These are phyloP conservation scores for Parachaetomium inaequale DNA, from an alignment of 495 filamentous ascomycete genomes.

Conservation along the genomic window DNA sequence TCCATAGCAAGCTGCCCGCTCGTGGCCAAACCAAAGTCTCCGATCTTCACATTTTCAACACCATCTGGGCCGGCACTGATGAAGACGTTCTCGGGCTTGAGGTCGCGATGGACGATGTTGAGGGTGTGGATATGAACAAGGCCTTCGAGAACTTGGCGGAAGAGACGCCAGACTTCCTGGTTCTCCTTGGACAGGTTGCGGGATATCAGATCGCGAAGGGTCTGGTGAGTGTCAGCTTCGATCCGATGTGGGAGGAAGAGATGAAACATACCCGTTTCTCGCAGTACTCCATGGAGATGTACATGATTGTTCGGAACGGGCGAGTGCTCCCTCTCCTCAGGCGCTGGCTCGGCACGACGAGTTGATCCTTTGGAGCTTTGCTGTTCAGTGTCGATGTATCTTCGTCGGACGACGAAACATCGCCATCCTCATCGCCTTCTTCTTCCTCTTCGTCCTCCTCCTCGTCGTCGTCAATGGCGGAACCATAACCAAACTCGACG, in stretches of 20 bases:
- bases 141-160: constrained; percentile 89
- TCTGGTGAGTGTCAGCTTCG: constrained; percentile 44
- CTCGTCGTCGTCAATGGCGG: constrained; percentile 50
- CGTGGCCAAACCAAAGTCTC: constrained; percentile 93
- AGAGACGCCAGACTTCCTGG: constrained; percentile 82
- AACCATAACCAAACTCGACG: constrained; percentile 76
- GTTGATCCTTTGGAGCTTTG: constrained; percentile 10
- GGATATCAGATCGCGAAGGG: constrained; percentile 84
- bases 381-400: constrained; percentile 18
- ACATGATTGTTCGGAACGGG: constrained; percentile 42
- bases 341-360: constrained; percentile 23
- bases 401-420: constrained; percentile 26
- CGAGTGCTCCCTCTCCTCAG: constrained; percentile 33
- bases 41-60: constrained; percentile 85
- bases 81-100: constrained; percentile 98
- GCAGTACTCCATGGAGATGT: constrained; percentile 87
- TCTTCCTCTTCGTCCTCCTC: constrained; percentile 33
- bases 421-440: constrained; percentile 17
- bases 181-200: constrained; percentile 66
- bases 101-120: constrained; percentile 91
- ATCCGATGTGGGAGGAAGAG: background rate
- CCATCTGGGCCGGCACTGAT: constrained; percentile 63
- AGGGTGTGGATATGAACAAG: constrained; percentile 84
- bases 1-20: constrained; percentile 68
- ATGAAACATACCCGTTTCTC: constrained; percentile 68